Base-by-base conservation (phyloP, 2,329 filamentous ascomycete genomes). In the Neonectria magnoliae region DNA sequence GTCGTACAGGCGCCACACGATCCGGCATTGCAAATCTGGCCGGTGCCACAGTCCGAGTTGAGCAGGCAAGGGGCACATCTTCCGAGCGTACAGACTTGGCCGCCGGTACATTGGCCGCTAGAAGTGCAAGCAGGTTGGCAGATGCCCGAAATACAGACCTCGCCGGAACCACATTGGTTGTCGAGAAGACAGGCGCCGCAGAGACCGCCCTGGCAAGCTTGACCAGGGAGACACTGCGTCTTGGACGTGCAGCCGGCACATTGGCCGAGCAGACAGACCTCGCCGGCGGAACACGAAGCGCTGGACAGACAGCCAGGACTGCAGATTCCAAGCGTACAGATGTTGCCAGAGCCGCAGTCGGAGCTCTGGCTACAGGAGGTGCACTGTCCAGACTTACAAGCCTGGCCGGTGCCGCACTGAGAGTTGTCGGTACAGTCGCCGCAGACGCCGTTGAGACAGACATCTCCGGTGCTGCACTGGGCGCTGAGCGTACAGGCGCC, bases 301-400 rank as follows among this genome's bases (percentile, higher is more conserved):
- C 64, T 62, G 41, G 47, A 38, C 3, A 33, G 29, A 42, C 66
- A 68, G 9, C 50, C 60, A 18, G 63, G 52, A 3, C 41, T 20
- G 42, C 66, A 68, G 14, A 56, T 29, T n/a, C 64, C 64, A 2
- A 65, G 44, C 2, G 50, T 59, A 25, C 66, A 68, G 18, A 65
- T 44, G 20, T 57, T 48, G 9, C 56, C 60, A 18, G 48, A 14
- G 9, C 57, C 52, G 10, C 62, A 65, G 47, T 65, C 57, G 10
- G 57, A 57, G 52, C 54, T 63, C 22, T 53, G 55, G 25, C 5
- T 48, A 29, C 60, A 63, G 8, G 27, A 22, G 3, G 18, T 29
- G 14, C 60, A 63, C 13, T 59, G 60, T 7, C 60, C 62, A 27
- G 41, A 13, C 41, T 48, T 61, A n/a, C 62, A 65, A 7, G 55